A percentile compares a stretch with the other conserved stretches of the same genome.
phyloP scores from a whole-genome alignment of 2,329 filamentous ascomycete genomes.

The Sporothrix protearum region DNA sequence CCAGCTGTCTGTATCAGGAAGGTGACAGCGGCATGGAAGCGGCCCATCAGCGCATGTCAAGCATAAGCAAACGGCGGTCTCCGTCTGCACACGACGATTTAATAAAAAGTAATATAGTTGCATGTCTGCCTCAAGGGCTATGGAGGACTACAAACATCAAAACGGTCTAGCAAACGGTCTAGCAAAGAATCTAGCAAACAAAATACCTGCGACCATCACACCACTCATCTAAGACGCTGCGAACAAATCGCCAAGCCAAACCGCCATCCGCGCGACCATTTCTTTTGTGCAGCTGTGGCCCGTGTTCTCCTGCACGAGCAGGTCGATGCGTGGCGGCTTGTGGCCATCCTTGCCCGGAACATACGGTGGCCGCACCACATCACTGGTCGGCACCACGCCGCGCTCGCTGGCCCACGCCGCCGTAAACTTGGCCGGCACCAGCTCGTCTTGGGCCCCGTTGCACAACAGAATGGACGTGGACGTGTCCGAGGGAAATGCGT shows the following conservation, averaged over 20 bases:
- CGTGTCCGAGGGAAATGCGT: background rate
- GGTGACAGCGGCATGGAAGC: too few relatives aligned
- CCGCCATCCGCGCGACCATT: slow-evolving; percentile 3
- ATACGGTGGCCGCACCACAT: background rate
- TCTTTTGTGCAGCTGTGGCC: slow-evolving; percentile 15
- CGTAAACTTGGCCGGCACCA: background rate
- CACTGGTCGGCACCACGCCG: background rate
- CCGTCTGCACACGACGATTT: too few relatives aligned
- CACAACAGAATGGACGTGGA: background rate
- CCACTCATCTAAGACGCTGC: background rate
- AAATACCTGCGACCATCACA: background rate
- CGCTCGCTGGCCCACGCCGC: background rate
- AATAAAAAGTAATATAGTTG: too few relatives aligned
- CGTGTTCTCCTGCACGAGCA: background rate
- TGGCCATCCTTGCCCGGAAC: background rate
- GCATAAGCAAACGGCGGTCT: too few relatives aligned
- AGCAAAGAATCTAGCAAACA: too few relatives aligned
- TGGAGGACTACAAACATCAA: too few relatives aligned
- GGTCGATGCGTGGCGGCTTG: background rate
- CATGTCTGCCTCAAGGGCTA: too few relatives aligned
- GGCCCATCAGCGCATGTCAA: too few relatives aligned
- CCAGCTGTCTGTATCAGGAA: too few relatives aligned
- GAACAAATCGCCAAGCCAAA: slow-evolving; percentile 5
- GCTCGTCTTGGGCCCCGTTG: background rate
- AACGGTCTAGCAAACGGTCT: too few relatives aligned